Evolutionary conservation across 106 monocot species (phyloP).

Genomic region (Dactylorhiza incarnata): DNA sequence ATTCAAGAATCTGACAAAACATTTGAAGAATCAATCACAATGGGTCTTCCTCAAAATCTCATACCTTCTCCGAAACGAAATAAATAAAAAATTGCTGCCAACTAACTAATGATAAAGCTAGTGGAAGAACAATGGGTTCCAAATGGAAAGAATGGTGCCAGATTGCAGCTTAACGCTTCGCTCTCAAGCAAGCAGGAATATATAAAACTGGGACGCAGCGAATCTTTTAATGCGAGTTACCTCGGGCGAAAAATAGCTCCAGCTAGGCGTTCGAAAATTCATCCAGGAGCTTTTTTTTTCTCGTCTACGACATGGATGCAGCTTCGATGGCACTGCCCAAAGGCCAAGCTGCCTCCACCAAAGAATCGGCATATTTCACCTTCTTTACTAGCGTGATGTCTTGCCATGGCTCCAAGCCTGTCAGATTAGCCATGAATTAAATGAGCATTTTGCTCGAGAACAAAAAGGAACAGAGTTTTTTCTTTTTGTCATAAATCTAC

Average conservation of each 20-base stretch:
- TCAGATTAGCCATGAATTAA: background rate
- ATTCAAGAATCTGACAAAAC: background rate
- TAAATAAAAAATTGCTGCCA: no score
- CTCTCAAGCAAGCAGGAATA: no score
- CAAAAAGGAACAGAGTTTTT: no score
- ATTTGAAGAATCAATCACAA: background rate
- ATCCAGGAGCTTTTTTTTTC: background rate
- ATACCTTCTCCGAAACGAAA: background rate
- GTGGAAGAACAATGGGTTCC: background rate
- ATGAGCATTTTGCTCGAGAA: no score
- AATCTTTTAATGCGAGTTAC: background rate
- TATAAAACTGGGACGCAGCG: no score
- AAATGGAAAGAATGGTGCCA: background rate
- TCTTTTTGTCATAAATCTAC: no score
- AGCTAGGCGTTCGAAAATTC: background rate
- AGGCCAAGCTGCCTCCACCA: constrained; percentile 93
- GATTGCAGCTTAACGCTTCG: background rate
- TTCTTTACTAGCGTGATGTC: constrained; percentile 87
- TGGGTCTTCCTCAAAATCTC: background rate
- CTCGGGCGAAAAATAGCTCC: background rate
- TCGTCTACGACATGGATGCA: constrained; percentile 23
- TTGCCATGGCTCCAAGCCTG: constrained; percentile 64
- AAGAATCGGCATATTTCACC: constrained; percentile 53
- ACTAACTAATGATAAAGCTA: background rate
- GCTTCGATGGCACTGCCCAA: constrained; percentile 85